Evolutionary conservation across 805 yeast genomes (phyloP), one percentile per base, ranked within the genome.

Genomic region (Candida pini): DNA sequence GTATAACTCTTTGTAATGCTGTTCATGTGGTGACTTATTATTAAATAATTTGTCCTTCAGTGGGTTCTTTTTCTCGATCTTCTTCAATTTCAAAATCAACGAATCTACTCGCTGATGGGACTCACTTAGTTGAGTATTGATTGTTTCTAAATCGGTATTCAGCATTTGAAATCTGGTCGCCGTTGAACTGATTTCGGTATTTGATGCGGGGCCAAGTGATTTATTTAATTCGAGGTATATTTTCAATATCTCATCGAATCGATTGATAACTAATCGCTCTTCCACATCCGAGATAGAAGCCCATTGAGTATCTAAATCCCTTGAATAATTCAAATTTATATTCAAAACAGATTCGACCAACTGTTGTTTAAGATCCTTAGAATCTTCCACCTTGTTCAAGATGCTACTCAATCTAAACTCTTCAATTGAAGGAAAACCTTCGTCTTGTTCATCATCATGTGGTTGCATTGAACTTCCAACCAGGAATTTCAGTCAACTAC

Each of bases 1-100:
- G 36, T 60, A 64, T 15, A 73, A 41, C 4, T 54, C 50, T 4
- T 68, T 68, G 47, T 68, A 73, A 43, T 72, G 77, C 13, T 48
- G 49, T 38, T 58, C 54, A 48, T 70, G 68, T 2, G 68, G 57
- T 6, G 64, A 56, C 15, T 58, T 54, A 4, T 52, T 39, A 10
- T 56, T 48, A 18, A 64, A 54, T 12, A 69, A 48, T 27, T 68
- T 51, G 20, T 62, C 68, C 22, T 58, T 55, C 7, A 42, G 35
- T 0, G 69, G 63, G 32, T 71, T 41, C 17, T 45, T 45, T 7
- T 44, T 24, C 39, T 72, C 76, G 8, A 68, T 43, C 13, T 35
- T 42, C 22, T 53, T 49, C 22, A 68, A 39, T 33, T 54, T 53
- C 5, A 41, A 36, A 2, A 61, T 44, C 14, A 58, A 34, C 3